Percentiles rank a stretch among this genome's conserved stretches.
Conservation (phyloP, 208 protist genomes). For the Herpetomonas tarakana region DNA sequence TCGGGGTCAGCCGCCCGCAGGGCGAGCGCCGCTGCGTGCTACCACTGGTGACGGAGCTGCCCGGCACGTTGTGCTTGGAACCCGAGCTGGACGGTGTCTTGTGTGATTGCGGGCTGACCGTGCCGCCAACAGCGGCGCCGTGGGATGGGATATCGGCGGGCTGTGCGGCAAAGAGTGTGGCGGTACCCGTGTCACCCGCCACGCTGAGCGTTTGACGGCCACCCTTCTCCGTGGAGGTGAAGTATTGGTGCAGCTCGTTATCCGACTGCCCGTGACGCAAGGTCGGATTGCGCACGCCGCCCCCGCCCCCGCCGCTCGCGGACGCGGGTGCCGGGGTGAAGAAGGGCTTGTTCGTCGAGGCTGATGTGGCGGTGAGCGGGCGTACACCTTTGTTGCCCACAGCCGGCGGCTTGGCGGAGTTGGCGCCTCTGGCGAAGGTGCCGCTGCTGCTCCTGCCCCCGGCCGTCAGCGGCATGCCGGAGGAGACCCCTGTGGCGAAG, state of each 20-base stretch:
- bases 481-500: not conserved
- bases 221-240: not conserved
- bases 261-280: not conserved
- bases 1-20: not conserved
- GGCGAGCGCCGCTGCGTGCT: not conserved
- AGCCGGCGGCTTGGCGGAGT: not conserved
- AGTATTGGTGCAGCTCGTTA: not conserved
- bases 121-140: not conserved
- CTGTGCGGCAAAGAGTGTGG: not conserved
- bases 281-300: not conserved
- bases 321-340: not conserved
- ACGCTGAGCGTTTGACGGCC: not conserved
- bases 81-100: not conserved
- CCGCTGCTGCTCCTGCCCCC: constrained; percentile 2
- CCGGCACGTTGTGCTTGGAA: not conserved
- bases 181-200: not conserved
- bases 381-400: not conserved
- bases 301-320: not conserved
- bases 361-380: not conserved
- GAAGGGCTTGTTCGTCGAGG: not conserved
- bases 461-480: not conserved
- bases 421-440: constrained; percentile 5
- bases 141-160: not conserved
- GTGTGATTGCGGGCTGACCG: not conserved
- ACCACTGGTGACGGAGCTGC: not conserved